These are phyloP conservation scores for Pyrenochaeta sp. DNA, from an alignment of 2,329 filamentous ascomycete species.

Conservation along the genomic window DNA sequence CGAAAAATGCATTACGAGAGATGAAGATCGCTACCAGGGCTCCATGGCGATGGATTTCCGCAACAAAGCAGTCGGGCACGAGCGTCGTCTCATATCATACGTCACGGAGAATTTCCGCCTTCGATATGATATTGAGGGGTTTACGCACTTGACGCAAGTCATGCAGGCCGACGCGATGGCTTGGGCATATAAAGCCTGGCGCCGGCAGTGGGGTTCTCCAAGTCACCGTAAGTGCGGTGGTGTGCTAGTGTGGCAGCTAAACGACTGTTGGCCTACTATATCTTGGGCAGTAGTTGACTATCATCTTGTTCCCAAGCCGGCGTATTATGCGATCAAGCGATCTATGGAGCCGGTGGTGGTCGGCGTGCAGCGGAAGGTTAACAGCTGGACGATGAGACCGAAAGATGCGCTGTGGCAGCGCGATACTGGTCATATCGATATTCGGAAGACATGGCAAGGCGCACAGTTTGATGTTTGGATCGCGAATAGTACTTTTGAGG, in stretches of 20 bases:
- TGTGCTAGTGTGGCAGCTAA: slow-evolving; percentile 83
- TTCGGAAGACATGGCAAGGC: slow-evolving; percentile 26
- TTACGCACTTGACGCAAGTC: slow-evolving; percentile 64
- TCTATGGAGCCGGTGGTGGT: slow-evolving; percentile 60
- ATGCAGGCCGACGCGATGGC: slow-evolving; percentile 68
- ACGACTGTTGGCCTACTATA: slow-evolving; percentile 86
- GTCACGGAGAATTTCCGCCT: slow-evolving; percentile 85
- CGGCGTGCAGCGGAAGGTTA: slow-evolving; percentile 65
- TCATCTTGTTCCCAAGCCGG: slow-evolving; percentile 77
- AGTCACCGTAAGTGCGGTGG: slow-evolving; percentile 72
- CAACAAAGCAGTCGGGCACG: slow-evolving; percentile 92
- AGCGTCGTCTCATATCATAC: slow-evolving; percentile 84
- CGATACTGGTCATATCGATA: slow-evolving; percentile 39
- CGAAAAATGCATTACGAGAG: slow-evolving; percentile 72
- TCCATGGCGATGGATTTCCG: slow-evolving; percentile 93
- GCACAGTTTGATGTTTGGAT: slow-evolving; percentile 64
- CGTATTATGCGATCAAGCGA: slow-evolving; percentile 75
- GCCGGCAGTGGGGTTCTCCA: slow-evolving; percentile 76
- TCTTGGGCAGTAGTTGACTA: slow-evolving; percentile 82
- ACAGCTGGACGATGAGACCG: slow-evolving; percentile 55
- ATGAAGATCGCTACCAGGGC: slow-evolving; percentile 71
- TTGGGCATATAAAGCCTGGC: slow-evolving; percentile 71
- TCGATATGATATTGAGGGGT: slow-evolving; percentile 61
- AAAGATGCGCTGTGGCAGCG: slow-evolving; percentile 44
- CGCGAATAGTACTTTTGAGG: slow-evolving; percentile 56